These are phyloP conservation scores for Escovopsis weberi DNA, from an alignment of 2,329 filamentous ascomycete genomes.

Conservation along the genomic window DNA sequence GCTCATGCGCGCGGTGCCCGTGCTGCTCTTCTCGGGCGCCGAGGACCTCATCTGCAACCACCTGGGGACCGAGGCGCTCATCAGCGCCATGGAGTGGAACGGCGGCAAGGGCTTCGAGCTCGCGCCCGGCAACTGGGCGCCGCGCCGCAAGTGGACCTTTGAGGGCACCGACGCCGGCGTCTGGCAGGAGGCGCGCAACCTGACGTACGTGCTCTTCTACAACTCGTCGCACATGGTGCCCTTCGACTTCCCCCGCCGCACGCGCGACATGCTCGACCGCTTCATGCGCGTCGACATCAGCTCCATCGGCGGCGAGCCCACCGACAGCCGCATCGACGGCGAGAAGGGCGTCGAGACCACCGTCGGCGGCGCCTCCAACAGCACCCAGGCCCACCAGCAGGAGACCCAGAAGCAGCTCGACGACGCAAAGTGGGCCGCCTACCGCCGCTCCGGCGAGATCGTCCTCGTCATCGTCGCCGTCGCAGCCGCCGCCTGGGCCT, in stretches of 20 bases:
- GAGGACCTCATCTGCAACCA: constrained; percentile 97
- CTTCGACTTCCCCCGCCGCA: constrained; percentile 76
- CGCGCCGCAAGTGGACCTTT: constrained; percentile 87
- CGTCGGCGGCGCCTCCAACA: constrained; percentile 53
- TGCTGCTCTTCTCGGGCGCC: constrained; percentile 83
- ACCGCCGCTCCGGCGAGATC: constrained; percentile 74
- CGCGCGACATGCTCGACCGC: constrained; percentile 90
- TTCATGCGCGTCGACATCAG: constrained; percentile 90
- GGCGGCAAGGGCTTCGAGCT: constrained; percentile 83
- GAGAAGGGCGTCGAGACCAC: constrained; percentile 67
- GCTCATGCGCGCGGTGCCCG: constrained; percentile 60
- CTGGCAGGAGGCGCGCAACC: constrained; percentile 86
- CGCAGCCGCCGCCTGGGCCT: constrained; percentile 60
- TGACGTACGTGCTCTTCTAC: constrained; percentile 92
- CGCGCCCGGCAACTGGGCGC: constrained; percentile 75
- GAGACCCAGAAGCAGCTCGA: constrained; percentile 53
- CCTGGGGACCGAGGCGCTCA: constrained; percentile 79
- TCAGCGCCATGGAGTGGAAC: constrained; percentile 83
- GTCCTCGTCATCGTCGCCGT: constrained; percentile 71
- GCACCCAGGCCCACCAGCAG: constrained; percentile 38
- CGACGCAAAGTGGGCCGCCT: constrained; percentile 76
- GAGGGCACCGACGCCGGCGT: constrained; percentile 78
- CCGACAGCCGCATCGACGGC: constrained; percentile 70
- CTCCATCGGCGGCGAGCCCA: constrained; percentile 66
- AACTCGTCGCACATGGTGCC: constrained; percentile 98